Conservation (phyloP, 441 rosid species). For the Erodium moschatum region DNA sequence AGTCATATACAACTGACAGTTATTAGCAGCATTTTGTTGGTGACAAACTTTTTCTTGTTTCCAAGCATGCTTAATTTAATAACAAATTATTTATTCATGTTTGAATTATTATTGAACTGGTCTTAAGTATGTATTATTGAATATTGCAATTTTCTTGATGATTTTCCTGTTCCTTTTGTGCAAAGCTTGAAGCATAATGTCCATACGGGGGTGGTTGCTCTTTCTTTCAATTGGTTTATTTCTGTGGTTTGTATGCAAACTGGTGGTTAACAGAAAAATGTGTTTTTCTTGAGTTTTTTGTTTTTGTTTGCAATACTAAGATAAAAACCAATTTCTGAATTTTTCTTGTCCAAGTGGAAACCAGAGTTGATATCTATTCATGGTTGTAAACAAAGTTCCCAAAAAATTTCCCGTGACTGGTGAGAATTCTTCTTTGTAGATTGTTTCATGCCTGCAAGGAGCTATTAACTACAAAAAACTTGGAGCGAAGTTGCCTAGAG, state of each 20-base stretch:
- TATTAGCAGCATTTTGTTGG: not conserved
- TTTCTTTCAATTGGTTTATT: not conserved
- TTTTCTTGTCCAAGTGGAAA: not conserved
- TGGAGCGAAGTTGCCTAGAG: conserved; percentile 86
- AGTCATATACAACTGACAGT: not conserved
- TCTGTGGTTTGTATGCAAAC: not conserved
- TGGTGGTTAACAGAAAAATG: not conserved
- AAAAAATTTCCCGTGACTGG: conserved; percentile 4
- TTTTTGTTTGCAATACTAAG: not conserved
- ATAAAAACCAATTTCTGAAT: conserved; percentile 1
- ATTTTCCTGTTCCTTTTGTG: not conserved
- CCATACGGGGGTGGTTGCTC: not conserved
- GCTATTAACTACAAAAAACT: conserved; percentile 67
- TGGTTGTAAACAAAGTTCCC: not conserved
- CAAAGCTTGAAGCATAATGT: not conserved
- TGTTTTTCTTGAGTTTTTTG: not conserved
- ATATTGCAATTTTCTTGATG: not conserved
- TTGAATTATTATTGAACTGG: not conserved
- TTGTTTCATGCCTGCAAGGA: conserved; percentile 96
- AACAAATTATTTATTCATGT: not conserved
- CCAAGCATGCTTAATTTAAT: not conserved
- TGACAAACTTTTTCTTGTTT: not conserved
- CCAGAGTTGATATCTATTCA: not conserved
- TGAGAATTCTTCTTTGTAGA: conserved; percentile 37
- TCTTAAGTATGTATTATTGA: not conserved